Base-by-base conservation (phyloP, 768 basidiomycete genomes). In the Boletus sp. region DNA sequence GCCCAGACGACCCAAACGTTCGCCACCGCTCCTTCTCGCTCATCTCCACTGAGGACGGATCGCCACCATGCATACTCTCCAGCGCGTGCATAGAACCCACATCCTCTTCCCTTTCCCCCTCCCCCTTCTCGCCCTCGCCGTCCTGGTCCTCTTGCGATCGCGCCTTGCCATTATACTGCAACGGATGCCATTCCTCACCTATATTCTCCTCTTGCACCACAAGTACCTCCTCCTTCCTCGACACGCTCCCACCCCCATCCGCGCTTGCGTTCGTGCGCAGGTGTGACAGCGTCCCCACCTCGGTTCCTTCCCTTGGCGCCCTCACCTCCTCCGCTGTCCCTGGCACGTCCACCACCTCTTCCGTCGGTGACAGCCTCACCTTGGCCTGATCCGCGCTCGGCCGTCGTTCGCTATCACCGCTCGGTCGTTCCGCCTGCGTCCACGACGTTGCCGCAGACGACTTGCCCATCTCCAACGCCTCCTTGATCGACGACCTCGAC, bases 391-490 rank as follows among this genome's bases (percentile, higher is more conserved):
- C 47, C 32, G 10, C 18, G 32, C 47, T 47, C 47, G 48, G 48
- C 36, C 40, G 50, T 32, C 53, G 33, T 33, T 47, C 60, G 36
- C 59, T 55, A 20, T 61, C 53, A 1, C 33, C 47, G 47, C 51
- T 56, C 29, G 45, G 41, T 6, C 48, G 54, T 1, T 45, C 69
- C 48, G 41, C 51, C 30, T 57, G 61, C 40, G 58, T 62, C 70
- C 70, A 71, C 51, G 70, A 73, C 40, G 70, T 71, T 42, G 67
- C 67, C 30, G 37, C 41, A 18, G 70, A 73, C 44, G 68, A 71
- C 15, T 54, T 44, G 6, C 47, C 58, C 55, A 57, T 58, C 12
- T 33, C 66, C 40, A 61, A 46, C 17, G 37, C 56, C n/a, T 37
- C 58, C 52, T 55, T 55, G 20, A 51, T 42, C 46, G 65, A 68